These are phyloP conservation scores for Tillandsia fasciculata DNA, from an alignment of 176 grass and related monocot species.

Conservation along the genomic window DNA sequence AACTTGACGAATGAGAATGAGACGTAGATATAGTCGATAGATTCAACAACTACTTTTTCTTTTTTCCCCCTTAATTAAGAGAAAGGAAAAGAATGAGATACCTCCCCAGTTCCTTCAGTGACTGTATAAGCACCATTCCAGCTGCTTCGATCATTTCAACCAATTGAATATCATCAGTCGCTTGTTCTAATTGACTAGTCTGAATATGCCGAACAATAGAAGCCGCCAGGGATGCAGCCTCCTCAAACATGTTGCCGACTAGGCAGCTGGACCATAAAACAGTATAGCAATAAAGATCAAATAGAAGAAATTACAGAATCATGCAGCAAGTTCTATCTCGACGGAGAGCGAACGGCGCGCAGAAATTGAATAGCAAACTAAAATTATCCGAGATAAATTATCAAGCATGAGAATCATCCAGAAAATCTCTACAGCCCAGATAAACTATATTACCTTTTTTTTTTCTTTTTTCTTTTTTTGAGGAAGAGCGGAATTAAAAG, in stretches of 20 bases:
- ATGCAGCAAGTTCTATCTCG: no score
- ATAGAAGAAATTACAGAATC: no score
- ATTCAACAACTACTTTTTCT: background rate
- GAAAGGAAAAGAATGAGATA: background rate
- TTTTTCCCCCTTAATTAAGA: no score
- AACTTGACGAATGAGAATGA: no score
- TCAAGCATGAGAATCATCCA: no score
- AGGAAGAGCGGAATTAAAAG: background rate
- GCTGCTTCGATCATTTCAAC: background rate
- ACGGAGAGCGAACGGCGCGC: no score
- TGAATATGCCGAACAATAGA: background rate
- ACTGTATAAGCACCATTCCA: background rate
- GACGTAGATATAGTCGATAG: background rate
- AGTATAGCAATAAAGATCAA: background rate
- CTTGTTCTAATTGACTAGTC: background rate
- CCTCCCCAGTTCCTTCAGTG: background rate
- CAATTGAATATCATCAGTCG: background rate
- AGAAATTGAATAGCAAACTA: no score
- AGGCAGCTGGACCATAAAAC: background rate
- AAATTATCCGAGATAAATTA: no score
- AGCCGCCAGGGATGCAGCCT: background rate
- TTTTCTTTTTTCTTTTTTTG: no score
- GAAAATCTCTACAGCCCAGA: no score
- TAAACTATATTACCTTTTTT: no score
- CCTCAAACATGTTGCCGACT: background rate